Conservation (phyloP, 2,329 filamentous ascomycete genomes). For the Lasiodiplodia hormozganensis region DNA sequence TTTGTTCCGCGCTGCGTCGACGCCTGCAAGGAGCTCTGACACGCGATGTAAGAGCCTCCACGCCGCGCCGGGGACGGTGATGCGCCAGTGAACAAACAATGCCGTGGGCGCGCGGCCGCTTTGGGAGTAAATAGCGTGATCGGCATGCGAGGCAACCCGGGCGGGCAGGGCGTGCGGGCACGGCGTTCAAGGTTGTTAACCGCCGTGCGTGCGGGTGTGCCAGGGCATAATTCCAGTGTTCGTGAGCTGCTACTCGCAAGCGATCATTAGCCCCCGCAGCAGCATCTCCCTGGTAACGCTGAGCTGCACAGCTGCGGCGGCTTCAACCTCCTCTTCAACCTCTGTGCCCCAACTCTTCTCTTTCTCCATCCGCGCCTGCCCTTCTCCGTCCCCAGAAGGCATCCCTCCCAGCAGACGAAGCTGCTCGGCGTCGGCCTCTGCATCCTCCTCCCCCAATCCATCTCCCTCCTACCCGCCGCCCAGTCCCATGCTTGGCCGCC, state of each 20-base stretch:
- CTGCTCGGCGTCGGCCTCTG: conserved; percentile 34
- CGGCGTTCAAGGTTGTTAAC: conserved; percentile 26
- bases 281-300: conserved; percentile 33
- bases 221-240: conserved; percentile 30
- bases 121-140: conserved; percentile 29
- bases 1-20: conserved; percentile 29
- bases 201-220: conserved; percentile 23
- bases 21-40: conserved; percentile 29
- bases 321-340: conserved; percentile 44
- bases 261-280: conserved; percentile 38
- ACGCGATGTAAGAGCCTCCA: conserved; percentile 28
- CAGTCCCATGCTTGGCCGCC: conserved; percentile 34
- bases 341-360: conserved; percentile 35
- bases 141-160: conserved; percentile 28
- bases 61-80: conserved; percentile 17
- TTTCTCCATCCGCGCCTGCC: conserved; percentile 36
- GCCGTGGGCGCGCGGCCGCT: conserved; percentile 12
- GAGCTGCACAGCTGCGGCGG: conserved; percentile 40
- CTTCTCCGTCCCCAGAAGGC: conserved; percentile 51
- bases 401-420: conserved; percentile 30
- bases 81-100: conserved; percentile 27
- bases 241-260: conserved; percentile 31
- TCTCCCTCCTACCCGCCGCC: conserved; percentile 36
- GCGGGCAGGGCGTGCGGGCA: conserved; percentile 15
- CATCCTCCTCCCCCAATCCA: conserved; percentile 34